Evolutionary conservation across 225 moss, liverwort and hornwort species (phyloP).

Genomic region (Antitrichia curtipendula): DNA sequence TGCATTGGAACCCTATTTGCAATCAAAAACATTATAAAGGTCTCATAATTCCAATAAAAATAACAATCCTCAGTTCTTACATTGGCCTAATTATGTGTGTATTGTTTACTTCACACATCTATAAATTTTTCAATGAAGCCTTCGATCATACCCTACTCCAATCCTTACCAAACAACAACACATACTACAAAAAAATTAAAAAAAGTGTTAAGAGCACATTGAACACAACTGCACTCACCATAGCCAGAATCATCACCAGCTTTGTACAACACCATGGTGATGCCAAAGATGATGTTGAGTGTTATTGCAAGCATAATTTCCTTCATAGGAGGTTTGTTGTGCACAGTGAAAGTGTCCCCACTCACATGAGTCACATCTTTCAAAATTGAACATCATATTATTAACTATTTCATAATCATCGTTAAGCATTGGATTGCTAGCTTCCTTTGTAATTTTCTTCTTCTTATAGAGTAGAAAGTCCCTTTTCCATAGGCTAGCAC

Average conservation of each 20-base stretch:
- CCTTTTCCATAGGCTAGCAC: too few species aligned
- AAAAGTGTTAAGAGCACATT: not conserved
- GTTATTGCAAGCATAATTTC: conserved; percentile 71
- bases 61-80: not conserved
- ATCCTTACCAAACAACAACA: not conserved
- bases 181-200: not conserved
- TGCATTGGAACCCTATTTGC: not conserved
- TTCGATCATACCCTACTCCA: not conserved
- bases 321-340: conserved; percentile 83
- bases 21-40: not conserved
- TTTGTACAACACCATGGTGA: conserved; percentile 57
- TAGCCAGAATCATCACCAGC: conserved; percentile 65
- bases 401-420: conserved; percentile 57
- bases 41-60: not conserved
- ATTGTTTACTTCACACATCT: not conserved
- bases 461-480: too few species aligned
- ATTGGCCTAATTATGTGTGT: not conserved
- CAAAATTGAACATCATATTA: conserved; percentile 56
- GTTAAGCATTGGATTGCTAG: too few species aligned
- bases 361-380: conserved; percentile 70
- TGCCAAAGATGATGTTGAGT: conserved; percentile 55
- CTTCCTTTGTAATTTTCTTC: too few species aligned
- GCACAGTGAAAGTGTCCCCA: conserved; percentile 73
- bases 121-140: not conserved
- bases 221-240: conserved; percentile 13